Conservation (phyloP, 352 stramenopile genomes). For the Peronosclerospora sorghi region DNA sequence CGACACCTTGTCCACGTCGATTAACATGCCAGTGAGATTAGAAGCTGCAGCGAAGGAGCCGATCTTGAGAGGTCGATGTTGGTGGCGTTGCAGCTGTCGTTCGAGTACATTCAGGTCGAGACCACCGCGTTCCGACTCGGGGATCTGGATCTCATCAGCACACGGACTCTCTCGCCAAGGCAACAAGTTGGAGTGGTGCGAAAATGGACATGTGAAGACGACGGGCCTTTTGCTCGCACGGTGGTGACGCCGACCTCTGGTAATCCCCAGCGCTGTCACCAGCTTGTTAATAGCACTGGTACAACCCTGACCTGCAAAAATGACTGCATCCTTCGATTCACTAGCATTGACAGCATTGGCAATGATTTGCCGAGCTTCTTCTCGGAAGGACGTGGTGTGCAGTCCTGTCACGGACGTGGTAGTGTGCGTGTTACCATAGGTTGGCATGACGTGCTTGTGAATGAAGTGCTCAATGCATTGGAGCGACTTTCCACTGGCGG, state of each 20-base stretch:
- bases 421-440: conserved; percentile 96
- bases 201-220: conserved; percentile 89
- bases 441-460: conserved; percentile 75
- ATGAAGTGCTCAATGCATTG: conserved; percentile 88
- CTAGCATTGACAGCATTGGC: conserved; percentile 78
- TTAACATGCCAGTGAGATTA: conserved; percentile 92
- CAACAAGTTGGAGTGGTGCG: conserved; percentile 97
- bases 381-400: conserved; percentile 87
- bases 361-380: conserved; percentile 90
- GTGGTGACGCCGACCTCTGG: conserved; percentile 19
- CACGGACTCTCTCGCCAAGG: conserved; percentile 89
- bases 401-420: conserved; percentile 58
- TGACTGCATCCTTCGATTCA: conserved; percentile 84
- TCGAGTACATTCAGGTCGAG: conserved; percentile 55
- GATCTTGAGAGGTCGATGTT: conserved; percentile 54
- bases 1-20: conserved; percentile 85
- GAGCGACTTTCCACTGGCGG: conserved; percentile 83
- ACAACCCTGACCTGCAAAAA: conserved; percentile 87
- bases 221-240: conserved; percentile 41
- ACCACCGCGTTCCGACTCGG: conserved; percentile 31
- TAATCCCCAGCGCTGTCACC: conserved; percentile 50
- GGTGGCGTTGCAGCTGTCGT: conserved; percentile 36
- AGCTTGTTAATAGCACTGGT: conserved; percentile 84
- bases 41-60: conserved; percentile 88
- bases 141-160: conserved; percentile 74